Percentiles rank a stretch among this genome's conserved stretches.
Conservation (phyloP, 2,329 filamentous ascomycete genomes). For the Endocalyx cinctus region DNA sequence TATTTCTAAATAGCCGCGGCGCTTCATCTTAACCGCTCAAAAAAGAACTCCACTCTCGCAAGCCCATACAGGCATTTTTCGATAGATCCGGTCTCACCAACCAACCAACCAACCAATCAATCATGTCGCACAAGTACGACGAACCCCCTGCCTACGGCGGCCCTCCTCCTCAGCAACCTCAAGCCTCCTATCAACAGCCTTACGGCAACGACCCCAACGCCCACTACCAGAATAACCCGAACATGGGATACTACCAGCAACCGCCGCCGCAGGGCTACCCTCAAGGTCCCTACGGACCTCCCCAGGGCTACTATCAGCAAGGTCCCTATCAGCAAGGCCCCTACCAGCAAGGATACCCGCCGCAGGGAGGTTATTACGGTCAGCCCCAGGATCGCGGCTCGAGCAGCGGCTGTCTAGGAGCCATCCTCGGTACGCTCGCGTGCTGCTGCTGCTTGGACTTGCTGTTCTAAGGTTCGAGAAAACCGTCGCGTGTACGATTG, state of each 20-base stretch:
- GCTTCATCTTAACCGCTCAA: no score
- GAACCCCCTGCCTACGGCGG: conserved; percentile 45
- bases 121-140: conserved; percentile 44
- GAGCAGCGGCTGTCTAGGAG: conserved; percentile 34
- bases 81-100: no score
- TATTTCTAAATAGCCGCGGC: no score
- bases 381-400: conserved; percentile 10
- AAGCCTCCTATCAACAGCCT: conserved; percentile 35
- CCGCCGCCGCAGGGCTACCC: conserved; percentile 30
- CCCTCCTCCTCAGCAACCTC: conserved; percentile 38
- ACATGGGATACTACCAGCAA: conserved; percentile 41
- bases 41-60: no score
- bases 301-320: conserved; percentile 11
- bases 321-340: no score
- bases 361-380: conserved; percentile 31
- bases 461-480: conserved; percentile 39
- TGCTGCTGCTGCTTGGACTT: conserved; percentile 56
- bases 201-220: conserved; percentile 21
- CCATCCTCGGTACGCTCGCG: conserved; percentile 45
- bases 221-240: conserved; percentile 37
- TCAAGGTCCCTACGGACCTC: conserved; percentile 14
- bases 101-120: conserved; percentile 7
- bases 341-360: conserved; percentile 13
- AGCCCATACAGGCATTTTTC: no score
- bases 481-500: background rate